Base-by-base conservation (phyloP, 257 asterid genomes). In the Asclepias syriaca region DNA sequence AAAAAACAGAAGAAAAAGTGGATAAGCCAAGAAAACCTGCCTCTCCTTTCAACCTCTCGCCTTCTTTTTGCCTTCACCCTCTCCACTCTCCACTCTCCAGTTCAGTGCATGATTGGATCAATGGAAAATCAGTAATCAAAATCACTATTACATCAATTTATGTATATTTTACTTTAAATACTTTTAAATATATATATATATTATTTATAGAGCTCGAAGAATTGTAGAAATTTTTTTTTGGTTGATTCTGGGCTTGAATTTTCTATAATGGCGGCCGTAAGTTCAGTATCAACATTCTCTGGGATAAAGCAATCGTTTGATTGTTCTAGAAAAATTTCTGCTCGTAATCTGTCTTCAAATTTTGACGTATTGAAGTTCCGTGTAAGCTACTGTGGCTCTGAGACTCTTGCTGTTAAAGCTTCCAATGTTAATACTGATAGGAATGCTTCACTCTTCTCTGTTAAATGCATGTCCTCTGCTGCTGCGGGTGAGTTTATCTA, bases 381-480 rank as follows among this genome's bases (percentile, higher is more conserved):
- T 49, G 75, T 73, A 81, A 77, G 78, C 74, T 69, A 80, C 40
- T 72, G 80, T 82, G 66, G 86, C 40, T 63, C 75, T 21, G 82
- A 72, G 37, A 72, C 79, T 37, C 56, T 72, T 59, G 63, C 40
- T 27, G 71, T 77, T 65, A 79, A 45, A 49, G 56, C 59, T 15
- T 50, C 72, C 15, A 29, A 46, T 34, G 18, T 9, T 48, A 50
- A 68, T 68, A 50, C 24, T 51, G 29, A 29, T 74, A 68, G 84
- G 46, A 73, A 55, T n/a, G 76, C 86, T 72, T 88, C 85, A 51
- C 84, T 85, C 65, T 70, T 77, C 83, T 78, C 84, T 16, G 83
- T 93, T 74, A 91, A 78, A 29, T 90, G 98, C 88, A 79, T 82
- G 90, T 81, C 90, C 73, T 27, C 93, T 68, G 43, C 74, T 27